A percentile compares a stretch with the other conserved stretches of the same genome.
Conservation (phyloP, 495 filamentous ascomycete genomes). For the Choiromyces venosus region DNA sequence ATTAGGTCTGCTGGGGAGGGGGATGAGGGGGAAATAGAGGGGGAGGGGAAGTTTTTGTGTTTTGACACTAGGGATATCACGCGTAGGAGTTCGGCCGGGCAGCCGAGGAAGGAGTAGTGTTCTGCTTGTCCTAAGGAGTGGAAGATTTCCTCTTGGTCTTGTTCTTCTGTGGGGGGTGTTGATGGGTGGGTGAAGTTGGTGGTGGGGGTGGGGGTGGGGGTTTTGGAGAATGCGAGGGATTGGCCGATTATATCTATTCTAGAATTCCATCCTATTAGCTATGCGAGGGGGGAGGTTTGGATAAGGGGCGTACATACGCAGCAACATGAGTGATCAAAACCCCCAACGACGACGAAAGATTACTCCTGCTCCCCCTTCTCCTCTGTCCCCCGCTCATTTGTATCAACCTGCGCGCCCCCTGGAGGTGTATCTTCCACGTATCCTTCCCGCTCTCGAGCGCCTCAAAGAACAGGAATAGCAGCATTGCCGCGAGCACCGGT, state of each 20-base stretch:
- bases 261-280: conserved; percentile 11
- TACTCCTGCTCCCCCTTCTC: conserved; percentile 22
- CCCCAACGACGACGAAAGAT: conserved; percentile 32
- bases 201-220: too few relatives aligned
- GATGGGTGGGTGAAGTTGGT: conserved; percentile 26
- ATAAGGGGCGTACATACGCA: conserved; percentile 17
- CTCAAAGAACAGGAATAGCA: conserved; percentile 42
- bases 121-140: conserved; percentile 32
- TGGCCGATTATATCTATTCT: conserved; percentile 42
- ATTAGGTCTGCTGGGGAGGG: conserved; percentile 28
- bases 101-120: conserved; percentile 41
- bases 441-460: conserved; percentile 38
- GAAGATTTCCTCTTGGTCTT: conserved; percentile 28
- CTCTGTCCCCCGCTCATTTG: conserved; percentile 28
- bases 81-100: conserved; percentile 37
- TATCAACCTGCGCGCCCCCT: conserved; percentile 36
- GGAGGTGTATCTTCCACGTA: conserved; percentile 41
- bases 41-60: neutral
- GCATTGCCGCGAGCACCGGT: conserved; percentile 37
- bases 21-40: neutral
- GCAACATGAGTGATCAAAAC: conserved; percentile 41
- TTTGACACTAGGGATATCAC: conserved; percentile 29
- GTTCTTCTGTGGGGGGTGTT: conserved; percentile 12
- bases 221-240: conserved; percentile 36
- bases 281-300: neutral